Percentiles rank a stretch among this genome's conserved stretches.
Conservation (phyloP, 768 basidiomycete species). For the Candolleomyces eurysporus region DNA sequence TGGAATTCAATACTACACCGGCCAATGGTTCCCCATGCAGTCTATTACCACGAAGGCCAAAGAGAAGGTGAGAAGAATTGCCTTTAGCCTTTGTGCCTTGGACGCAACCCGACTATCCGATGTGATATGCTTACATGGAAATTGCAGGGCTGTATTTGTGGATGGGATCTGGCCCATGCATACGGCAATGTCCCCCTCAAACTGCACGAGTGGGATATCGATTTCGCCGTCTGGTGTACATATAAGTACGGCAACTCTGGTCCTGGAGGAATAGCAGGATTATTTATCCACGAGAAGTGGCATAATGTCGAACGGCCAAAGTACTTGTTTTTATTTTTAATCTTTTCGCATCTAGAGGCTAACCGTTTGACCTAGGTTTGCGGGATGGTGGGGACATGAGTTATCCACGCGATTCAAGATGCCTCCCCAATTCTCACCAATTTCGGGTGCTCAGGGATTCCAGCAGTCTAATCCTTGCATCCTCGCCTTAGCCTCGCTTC, state of each 20-base stretch:
- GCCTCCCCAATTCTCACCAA: slow-evolving; percentile 80
- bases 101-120: slow-evolving; percentile 1
- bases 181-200: slow-evolving; percentile 88
- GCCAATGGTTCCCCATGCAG: slow-evolving; percentile 90
- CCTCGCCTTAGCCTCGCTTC: slow-evolving; percentile 72
- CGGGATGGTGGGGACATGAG: slow-evolving; percentile 99
- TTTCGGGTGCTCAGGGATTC: slow-evolving; percentile 89
- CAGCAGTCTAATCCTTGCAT: slow-evolving; percentile 95
- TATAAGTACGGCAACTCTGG: slow-evolving; percentile 98
- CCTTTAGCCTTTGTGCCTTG: slow-evolving; percentile 7
- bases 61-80: slow-evolving; percentile 53
- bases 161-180: slow-evolving; percentile 96
- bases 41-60: slow-evolving; percentile 82
- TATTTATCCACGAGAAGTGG: slow-evolving; percentile 88
- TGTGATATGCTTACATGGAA: neutral
- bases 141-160: slow-evolving; percentile 84
- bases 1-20: slow-evolving; percentile 97
- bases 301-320: slow-evolving; percentile 57
- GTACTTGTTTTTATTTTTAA: slow-evolving; percentile 36
- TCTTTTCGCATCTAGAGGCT: neutral
- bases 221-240: slow-evolving; percentile 98
- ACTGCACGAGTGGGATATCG: slow-evolving; percentile 91
- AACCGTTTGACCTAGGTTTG: slow-evolving; percentile 49
- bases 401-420: slow-evolving; percentile 85
- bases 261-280: slow-evolving; percentile 94